Percentiles rank a stretch among this genome's conserved stretches.
Evolutionary conservation across 2,329 filamentous ascomycete genomes (phyloP).

Genomic region (Sphaerostilbella broomeana): DNA sequence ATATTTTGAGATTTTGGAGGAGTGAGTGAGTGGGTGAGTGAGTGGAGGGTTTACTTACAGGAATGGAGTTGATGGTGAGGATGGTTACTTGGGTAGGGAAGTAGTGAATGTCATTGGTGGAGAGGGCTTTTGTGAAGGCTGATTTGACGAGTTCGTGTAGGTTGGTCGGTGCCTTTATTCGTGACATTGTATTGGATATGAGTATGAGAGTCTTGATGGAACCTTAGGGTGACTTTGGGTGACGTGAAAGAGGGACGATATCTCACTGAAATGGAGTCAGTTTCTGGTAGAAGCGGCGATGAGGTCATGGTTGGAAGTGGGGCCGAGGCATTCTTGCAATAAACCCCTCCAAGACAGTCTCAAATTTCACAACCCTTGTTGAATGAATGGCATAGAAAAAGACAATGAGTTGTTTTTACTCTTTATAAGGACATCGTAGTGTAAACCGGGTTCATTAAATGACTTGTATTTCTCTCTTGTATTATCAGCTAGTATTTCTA

Average conservation of each 20-base stretch:
- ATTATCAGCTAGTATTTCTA: too few relatives aligned
- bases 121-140: constrained; percentile 42
- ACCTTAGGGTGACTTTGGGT: background rate
- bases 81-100: constrained; percentile 49
- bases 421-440: too few relatives aligned
- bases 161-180: constrained; percentile 34
- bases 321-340: too few relatives aligned
- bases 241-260: background rate
- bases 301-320: background rate
- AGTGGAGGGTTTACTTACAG: constrained; percentile 29
- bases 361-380: too few relatives aligned
- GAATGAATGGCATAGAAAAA: too few relatives aligned
- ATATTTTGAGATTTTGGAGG: constrained; percentile 5
- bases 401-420: too few relatives aligned
- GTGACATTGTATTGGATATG: constrained; percentile 27
- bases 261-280: background rate
- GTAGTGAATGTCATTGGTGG: constrained; percentile 44
- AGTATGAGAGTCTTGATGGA: background rate
- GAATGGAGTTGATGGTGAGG: constrained; percentile 36
- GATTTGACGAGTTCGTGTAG: constrained; percentile 46
- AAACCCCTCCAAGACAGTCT: constrained; percentile 3
- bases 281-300: background rate
- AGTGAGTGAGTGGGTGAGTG: too few relatives aligned
- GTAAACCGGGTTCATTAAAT: too few relatives aligned
- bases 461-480: too few relatives aligned